Evolutionary conservation across 2,329 filamentous ascomycete species (phyloP), one percentile per base, ranked within the genome.

Genomic region (Malbranchea cinnamomea): DNA sequence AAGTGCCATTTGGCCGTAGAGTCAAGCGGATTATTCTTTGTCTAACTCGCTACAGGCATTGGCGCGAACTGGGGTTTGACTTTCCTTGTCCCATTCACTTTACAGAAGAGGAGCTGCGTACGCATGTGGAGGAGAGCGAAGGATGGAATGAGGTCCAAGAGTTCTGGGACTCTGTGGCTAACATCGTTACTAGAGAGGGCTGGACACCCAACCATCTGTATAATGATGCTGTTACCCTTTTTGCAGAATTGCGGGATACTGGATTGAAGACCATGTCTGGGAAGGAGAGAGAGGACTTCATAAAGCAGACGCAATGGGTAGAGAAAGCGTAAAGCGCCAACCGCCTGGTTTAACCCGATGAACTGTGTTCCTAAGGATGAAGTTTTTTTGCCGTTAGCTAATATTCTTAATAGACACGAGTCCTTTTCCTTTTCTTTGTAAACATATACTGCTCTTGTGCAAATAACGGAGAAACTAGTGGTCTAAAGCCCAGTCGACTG

Each of bases 161-260:
- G 11, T 37, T 40, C 22, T 40, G 35, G 37, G 35, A 40, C 9
- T 9, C 14, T 9, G 12, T 40, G 7, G 14, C 34, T 9, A 31
- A 24, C n/a, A 23, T 3, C 7, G 31, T 37, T 5, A 11, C 23
- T 2, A 12, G 30, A 15, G 31, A 27, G 16, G 35, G 37, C 10
- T 36, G 31, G 24, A 30, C 30, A 7, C 9, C 21, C 3, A 12
- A 15, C 4, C 30, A 40, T 4, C 8, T 26, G 22, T 40, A 32
- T 20, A 35, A 37, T n/a, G 23, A 5, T 17, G 35, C 35, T 10
- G 26, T 39, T 2, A 35, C 37, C 14, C 29, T 26, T 21, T 39
- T 39, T 28, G 14, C 30, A 9, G 23, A 31, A 10, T 21, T 39
- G 13, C 26, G 37, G 11, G 27, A 33, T 7, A 20, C 17, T 7